Evolutionary conservation across 768 basidiomycete species (phyloP), one percentile per base, ranked within the genome.

Genomic region (Naganishia friedmannii): DNA sequence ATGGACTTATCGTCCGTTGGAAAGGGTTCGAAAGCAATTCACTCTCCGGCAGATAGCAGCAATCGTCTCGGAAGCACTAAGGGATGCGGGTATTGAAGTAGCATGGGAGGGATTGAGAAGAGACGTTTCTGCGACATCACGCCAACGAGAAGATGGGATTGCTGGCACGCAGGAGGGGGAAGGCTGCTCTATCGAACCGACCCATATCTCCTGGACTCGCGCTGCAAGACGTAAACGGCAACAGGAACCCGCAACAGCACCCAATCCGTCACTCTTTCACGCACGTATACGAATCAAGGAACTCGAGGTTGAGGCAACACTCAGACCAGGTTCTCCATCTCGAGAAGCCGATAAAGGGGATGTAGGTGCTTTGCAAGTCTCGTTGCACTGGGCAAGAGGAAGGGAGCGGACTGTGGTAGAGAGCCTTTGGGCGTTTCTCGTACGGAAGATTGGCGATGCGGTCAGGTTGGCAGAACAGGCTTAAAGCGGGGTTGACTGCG

Each of bases 351-450:
- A 15, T 15, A 57, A 15, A 5, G 55, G 48, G n/a, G 12, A 19
- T 6, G 26, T 9, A 5, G 21, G 3, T 8, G 31, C 48, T 31
- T 23, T 66, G 29, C 28, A 26, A 21, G 23, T 54, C 8, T 42
- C 65, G 48, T 39, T 78, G 29, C 70, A 73, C 9, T 80, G 76
- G 75, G 5, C 70, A 15, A 63, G 73, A 54, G 79, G 79, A 4
- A 68, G 48, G 39, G 77, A 79, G 66, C 26, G 78, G 28, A 37
- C 54, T 4, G 34, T 70, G 8, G 73, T 78, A 10, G 79, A 78
- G 39, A 66, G 66, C 1, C 66, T 80, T 0, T 80, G 77, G 77
- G 74, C 76, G 70, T 78, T 70, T 55, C 21, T 80, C 7, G 65
- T 78, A 23, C 70, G 66, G n/a, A 80, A 80, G 70, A 73, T 74